Evolutionary conservation across 768 basidiomycete genomes (phyloP).

Genomic region (Tylopilus sp.): DNA sequence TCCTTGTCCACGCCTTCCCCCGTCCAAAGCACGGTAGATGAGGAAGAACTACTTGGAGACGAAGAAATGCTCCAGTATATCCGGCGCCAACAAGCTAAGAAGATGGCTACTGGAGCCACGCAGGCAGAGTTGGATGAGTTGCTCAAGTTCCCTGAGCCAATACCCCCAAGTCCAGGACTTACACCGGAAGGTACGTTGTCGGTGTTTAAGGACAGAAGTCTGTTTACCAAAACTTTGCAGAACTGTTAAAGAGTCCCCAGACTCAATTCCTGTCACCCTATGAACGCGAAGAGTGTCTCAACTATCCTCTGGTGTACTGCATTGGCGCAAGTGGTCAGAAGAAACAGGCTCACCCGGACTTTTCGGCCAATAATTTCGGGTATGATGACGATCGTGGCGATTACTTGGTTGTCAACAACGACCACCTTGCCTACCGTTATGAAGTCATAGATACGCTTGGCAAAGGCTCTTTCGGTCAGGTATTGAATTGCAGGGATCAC

Average conservation of each 20-base stretch:
- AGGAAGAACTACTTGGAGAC: slow-evolving; percentile 86
- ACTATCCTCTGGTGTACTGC: slow-evolving; percentile 81
- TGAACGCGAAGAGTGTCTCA: slow-evolving; percentile 88
- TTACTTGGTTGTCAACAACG: slow-evolving; percentile 84
- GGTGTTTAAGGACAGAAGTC: not conserved
- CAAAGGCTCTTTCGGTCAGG: slow-evolving; percentile 98
- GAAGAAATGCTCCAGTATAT: slow-evolving; percentile 98
- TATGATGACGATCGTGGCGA: slow-evolving; percentile 99
- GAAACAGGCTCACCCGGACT: slow-evolving; percentile 72
- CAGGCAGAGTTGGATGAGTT: slow-evolving; percentile 87
- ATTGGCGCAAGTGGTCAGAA: slow-evolving; percentile 79
- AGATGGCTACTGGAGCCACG: slow-evolving; percentile 74
- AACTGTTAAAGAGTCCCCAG: slow-evolving; percentile 61
- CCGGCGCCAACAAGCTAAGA: slow-evolving; percentile 84
- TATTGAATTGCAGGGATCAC: slow-evolving; percentile 93
- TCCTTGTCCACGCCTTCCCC: slow-evolving; percentile 86
- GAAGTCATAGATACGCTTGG: slow-evolving; percentile 90
- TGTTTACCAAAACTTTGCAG: slow-evolving; percentile 36
- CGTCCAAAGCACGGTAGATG: slow-evolving; percentile 69
- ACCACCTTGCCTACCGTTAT: slow-evolving; percentile 97
- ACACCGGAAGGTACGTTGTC: slow-evolving; percentile 64
- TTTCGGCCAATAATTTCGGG: slow-evolving; percentile 81
- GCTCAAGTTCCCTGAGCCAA: slow-evolving; percentile 90
- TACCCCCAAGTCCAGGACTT: slow-evolving; percentile 60
- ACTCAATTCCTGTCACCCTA: slow-evolving; percentile 77